Base-by-base conservation (phyloP, 768 basidiomycete genomes). In the Suillus bovinus region DNA sequence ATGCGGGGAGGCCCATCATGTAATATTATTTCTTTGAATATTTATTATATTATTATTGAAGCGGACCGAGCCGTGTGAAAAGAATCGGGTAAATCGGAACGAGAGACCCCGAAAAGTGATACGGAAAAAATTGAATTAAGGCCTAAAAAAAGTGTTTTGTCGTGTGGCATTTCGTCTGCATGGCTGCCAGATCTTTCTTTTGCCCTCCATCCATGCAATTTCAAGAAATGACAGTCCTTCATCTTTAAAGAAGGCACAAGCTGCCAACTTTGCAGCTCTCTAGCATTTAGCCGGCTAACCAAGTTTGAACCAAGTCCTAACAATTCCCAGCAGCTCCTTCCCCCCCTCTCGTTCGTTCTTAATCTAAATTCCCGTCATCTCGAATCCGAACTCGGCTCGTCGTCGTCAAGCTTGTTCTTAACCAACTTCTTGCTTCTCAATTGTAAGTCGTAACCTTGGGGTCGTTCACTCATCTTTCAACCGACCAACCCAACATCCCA, bases 1-100 rank as follows among this genome's bases (percentile, higher is more conserved):
- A n/a, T 63, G 62, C 31, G 62, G 62, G 62, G 62, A 17, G 11
- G n/a, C n/a, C n/a, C 27, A 24, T 53, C 50, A 33, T 8, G 20
- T n/a, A 20, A 31, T 31, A 10, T 50, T 50, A 44, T 47, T 50
- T 50, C 8, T 31, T 27, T 14, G 47, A 49, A 49, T 49, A 49
- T 49, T 49, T 31, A 41, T 42, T 55, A 5, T 56, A 24, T 41
- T 39, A 42, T 41, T 50, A 29, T 29, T 17, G 27, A 17, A 29
- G 49, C 49, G 53, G 53, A 55, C 38, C 38, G 55, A 9, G 24
- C 14, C 24, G 54, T 55, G 54, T 34, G 22, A 55, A 55, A 20
- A 20, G 16, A 24, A 56, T 56, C 55, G 55, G 55, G 38, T 27
- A 38, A 56, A 29, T 20, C 55, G 55, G 55, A 27, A 39, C 38